Percentiles rank a stretch among this genome's conserved stretches.
Evolutionary conservation across 2,329 filamentous ascomycete species (phyloP).

Genomic region (Fusarium brevicatenulatum): DNA sequence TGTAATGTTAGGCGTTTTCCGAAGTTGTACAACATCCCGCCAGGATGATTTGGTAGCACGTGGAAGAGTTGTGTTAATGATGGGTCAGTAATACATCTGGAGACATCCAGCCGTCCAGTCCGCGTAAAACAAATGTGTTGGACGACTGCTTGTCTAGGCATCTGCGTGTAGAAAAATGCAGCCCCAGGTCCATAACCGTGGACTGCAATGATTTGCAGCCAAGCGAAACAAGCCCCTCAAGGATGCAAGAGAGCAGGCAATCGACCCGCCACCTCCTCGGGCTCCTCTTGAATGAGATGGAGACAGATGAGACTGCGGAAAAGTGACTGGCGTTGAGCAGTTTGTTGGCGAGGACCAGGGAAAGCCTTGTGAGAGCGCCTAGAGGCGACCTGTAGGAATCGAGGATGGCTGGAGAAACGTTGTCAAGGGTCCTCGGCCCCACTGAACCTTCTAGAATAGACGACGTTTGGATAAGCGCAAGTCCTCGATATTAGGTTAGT

Average conservation of each 20-base stretch:
- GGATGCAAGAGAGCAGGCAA: constrained; percentile 6
- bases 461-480: constrained; percentile 49
- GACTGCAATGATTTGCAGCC: constrained; percentile 37
- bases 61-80: not conserved
- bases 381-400: constrained; percentile 14
- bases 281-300: not conserved
- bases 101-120: not conserved
- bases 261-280: constrained; percentile 18
- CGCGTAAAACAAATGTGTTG: not conserved
- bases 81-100: not conserved
- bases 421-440: constrained; percentile 44
- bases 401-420: constrained; percentile 22
- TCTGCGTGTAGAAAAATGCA: constrained; percentile 1
- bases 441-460: constrained; percentile 59
- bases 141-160: not conserved
- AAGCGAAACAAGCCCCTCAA: constrained; percentile 33
- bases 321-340: constrained; percentile 9
- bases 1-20: not conserved
- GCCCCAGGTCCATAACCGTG: constrained; percentile 26
- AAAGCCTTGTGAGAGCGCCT: constrained; percentile 19
- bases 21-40: not conserved
- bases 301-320: not conserved
- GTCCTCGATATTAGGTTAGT: constrained; percentile 45
- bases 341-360: constrained; percentile 16
- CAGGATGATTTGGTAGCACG: not conserved